A percentile compares a stretch with the other conserved stretches of the same genome.
These are phyloP conservation scores for Juglanconis juglandina DNA, from an alignment of 2,329 filamentous ascomycete genomes.

Conservation along the genomic window DNA sequence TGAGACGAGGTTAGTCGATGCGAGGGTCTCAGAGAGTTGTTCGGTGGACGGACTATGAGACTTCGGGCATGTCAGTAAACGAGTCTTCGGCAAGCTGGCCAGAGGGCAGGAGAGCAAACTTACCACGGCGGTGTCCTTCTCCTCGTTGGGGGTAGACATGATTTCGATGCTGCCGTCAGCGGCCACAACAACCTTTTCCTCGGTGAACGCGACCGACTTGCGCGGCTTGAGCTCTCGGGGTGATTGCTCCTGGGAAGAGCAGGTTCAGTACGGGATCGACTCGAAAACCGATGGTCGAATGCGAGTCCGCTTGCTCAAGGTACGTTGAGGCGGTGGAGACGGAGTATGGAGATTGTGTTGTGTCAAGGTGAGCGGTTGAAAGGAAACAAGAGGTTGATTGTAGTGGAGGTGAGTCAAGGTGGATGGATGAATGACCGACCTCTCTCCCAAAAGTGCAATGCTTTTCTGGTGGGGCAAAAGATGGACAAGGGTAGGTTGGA, in stretches of 20 bases:
- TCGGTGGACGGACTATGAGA: conserved; percentile 20
- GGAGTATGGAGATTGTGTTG: neutral
- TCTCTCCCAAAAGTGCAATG: conserved; percentile 7
- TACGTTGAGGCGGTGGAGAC: neutral
- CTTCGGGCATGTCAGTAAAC: conserved; percentile 12
- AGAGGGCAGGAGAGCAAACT: neutral
- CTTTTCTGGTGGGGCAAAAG: conserved; percentile 17
- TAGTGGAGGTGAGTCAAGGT: neutral
- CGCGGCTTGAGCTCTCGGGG: conserved; percentile 66
- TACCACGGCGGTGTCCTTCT: conserved; percentile 71
- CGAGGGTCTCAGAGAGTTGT: conserved; percentile 17
- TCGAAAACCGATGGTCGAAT: neutral
- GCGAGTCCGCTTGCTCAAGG: conserved; percentile 5
- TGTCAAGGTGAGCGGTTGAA: neutral
- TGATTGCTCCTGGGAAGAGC: conserved; percentile 19
- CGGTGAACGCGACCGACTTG: conserved; percentile 92
- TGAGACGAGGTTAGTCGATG: conserved; percentile 19
- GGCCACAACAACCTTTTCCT: conserved; percentile 83
- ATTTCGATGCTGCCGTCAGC: conserved; percentile 81
- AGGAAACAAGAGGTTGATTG: neutral
- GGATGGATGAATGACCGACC: too few relatives aligned
- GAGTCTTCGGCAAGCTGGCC: neutral
- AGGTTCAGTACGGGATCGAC: conserved; percentile 21
- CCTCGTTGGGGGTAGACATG: conserved; percentile 65
- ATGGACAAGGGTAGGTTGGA: neutral